phyloP scores from a whole-genome alignment of 2,329 filamentous ascomycete species.

The Xylaria sp. region DNA sequence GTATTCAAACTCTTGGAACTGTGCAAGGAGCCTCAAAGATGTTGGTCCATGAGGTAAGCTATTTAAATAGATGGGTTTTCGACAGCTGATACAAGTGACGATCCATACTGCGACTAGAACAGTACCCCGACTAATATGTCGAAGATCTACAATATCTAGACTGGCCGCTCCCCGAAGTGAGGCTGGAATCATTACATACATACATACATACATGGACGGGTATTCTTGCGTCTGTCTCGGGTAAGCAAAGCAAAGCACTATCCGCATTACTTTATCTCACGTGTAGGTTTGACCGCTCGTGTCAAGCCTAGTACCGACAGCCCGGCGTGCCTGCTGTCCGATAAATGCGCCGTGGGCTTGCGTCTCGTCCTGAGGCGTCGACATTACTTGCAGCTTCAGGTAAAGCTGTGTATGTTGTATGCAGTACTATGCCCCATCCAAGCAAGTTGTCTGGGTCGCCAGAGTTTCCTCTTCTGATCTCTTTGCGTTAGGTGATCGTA shows the following conservation, averaged over 20 bases:
- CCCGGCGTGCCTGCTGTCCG: neutral
- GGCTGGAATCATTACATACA: slow-evolving; percentile 17
- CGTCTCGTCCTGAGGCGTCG: neutral
- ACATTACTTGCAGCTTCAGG: neutral
- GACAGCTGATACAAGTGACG: neutral
- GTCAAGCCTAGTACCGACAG: neutral
- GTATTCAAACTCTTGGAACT: slow-evolving; percentile 5
- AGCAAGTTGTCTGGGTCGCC: neutral
- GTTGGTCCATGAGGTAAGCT: neutral
- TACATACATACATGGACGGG: neutral
- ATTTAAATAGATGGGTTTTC: neutral
- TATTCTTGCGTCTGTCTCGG: neutral
- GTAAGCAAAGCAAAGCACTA: neutral
- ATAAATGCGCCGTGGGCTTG: neutral
- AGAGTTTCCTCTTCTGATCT: neutral
- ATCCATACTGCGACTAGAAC: neutral
- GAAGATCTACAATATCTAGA: slow-evolving; percentile 7
- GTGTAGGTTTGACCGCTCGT: neutral
- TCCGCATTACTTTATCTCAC: neutral
- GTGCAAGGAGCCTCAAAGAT: slow-evolving; percentile 1
- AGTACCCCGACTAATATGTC: neutral
- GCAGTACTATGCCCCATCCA: neutral
- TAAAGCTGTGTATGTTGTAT: neutral
- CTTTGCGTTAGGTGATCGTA: neutral
- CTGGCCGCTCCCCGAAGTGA: slow-evolving; percentile 29